Percentiles rank a stretch among this genome's conserved stretches.
Conservation (phyloP, 305 asterid genomes). For the Rubia balearica region DNA sequence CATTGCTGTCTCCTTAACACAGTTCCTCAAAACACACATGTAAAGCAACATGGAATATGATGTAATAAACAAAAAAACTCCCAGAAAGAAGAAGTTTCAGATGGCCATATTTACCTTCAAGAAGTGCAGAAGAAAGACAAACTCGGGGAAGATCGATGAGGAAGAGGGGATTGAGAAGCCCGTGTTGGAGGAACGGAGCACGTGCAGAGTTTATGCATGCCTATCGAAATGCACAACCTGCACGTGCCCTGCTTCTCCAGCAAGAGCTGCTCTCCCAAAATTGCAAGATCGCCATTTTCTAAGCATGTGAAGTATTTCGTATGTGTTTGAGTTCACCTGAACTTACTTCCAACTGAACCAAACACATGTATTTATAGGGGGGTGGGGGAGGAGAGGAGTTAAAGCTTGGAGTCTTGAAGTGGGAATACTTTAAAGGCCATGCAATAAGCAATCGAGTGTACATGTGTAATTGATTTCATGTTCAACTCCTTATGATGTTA, state of each 20-base stretch:
- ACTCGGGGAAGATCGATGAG: neutral
- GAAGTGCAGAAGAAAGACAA: neutral
- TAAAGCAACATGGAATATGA: neutral
- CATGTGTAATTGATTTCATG: neutral
- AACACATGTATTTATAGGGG: conserved; percentile 38
- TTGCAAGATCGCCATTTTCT: neutral
- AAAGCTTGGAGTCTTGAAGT: conserved; percentile 76
- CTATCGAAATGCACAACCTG: conserved; percentile 17
- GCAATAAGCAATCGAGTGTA: conserved; percentile 38
- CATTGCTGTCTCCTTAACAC: neutral
- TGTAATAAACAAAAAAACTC: neutral
- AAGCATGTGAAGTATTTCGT: neutral
- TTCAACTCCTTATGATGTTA: neutral
- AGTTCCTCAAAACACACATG: neutral
- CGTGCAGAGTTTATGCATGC: conserved; percentile 46
- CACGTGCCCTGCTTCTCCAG: conserved; percentile 99
- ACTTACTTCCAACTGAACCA: neutral
- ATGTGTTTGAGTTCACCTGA: neutral
- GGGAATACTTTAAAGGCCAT: conserved; percentile 62
- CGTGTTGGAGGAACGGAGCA: conserved; percentile 84
- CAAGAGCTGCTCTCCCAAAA: conserved; percentile 44
- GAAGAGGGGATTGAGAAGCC: conserved; percentile 6
- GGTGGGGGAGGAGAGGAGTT: conserved; percentile 17
- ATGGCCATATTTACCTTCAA: neutral
- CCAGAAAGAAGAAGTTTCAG: neutral